Evolutionary conservation across 177 flowering plant species (phyloP), one percentile per base, ranked within the genome.

Genomic region (Vitis hybrid): DNA sequence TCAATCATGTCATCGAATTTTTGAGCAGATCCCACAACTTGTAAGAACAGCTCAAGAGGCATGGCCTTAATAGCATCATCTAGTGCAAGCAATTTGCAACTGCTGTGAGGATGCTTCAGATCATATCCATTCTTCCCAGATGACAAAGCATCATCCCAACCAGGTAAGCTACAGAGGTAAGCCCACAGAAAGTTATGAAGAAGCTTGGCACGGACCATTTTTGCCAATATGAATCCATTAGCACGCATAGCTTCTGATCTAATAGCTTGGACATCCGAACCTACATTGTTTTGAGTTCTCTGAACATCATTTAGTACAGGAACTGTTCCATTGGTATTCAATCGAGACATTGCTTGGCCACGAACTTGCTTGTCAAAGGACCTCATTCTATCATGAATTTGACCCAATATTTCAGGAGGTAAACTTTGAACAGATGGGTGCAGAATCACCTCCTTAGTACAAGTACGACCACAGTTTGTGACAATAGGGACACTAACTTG

Each of bases 161-260:
- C 83, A 65, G 87, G 77, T 52, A 82, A 82, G 69, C 80, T 72
- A 72, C 77, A 77, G 21, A 93, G 51, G 67, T 84, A 82, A 67
- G 72, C 78, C 98, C 98, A 96, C 6, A 96, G 75, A 78, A 86
- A 96, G 60, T 71, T 71, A 71, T 96, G 99, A 61, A 96, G 83
- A 74, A 96, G 79, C 87, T 87, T 91, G 55, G 88, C 89, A 65
- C 99, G 87, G 66, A 89, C 86, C 97, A 96, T 93, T 82, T 91
- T 93, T 67, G 95, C 91, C 71, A 82, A 64, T 51, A 96, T 84
- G 82, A 83, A 96, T 5, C 98, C 99, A 86, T 91, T 91, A 59
- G 90, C 78, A 56, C 88, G 92, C 97, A 85, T 90, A 49, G 86
- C 78, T 77, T 89, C 98, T 52, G 81, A 75, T 75, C 56, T 77